phyloP scores from a whole-genome alignment of 2,329 filamentous ascomycete species.

The Botrytis paeoniae region DNA sequence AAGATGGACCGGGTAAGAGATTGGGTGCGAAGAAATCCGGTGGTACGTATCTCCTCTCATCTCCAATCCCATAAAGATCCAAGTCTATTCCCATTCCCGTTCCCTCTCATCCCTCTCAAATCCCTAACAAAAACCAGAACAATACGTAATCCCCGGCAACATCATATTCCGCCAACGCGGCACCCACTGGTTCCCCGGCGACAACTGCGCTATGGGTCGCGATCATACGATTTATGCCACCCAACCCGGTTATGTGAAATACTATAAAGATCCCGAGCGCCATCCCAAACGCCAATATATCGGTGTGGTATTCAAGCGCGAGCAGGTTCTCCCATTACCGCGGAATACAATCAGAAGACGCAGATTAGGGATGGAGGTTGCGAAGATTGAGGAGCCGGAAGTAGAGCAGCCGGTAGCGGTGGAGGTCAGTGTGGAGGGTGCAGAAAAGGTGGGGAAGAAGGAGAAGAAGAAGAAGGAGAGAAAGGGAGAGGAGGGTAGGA shows the following conservation, averaged over 20 bases:
- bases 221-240: conserved; percentile 94
- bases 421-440: conserved; percentile 19
- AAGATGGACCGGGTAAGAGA: conserved; percentile 75
- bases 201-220: conserved; percentile 91
- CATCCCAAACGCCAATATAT: conserved; percentile 93
- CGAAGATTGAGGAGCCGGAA: conserved; percentile 42
- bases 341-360: conserved; percentile 70
- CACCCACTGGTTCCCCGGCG: conserved; percentile 89
- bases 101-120: background rate
- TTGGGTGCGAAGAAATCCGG: conserved; percentile 91
- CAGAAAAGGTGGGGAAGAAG: conserved; percentile 19
- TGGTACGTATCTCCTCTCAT: conserved; percentile 51
- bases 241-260: conserved; percentile 86
- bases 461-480: conserved; percentile 26
- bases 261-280: conserved; percentile 81
- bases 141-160: conserved; percentile 92
- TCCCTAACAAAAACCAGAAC: conserved; percentile 52
- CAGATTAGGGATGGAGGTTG: conserved; percentile 68
- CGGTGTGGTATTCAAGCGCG: conserved; percentile 82
- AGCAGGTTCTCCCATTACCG: conserved; percentile 75
- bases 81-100: background rate
- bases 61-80: background rate
- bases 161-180: conserved; percentile 98
- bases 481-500: conserved; percentile 39
- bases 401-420: background rate